These are phyloP conservation scores for Sporopachydermia quercuum DNA, from an alignment of 805 yeast species.

Conservation along the genomic window DNA sequence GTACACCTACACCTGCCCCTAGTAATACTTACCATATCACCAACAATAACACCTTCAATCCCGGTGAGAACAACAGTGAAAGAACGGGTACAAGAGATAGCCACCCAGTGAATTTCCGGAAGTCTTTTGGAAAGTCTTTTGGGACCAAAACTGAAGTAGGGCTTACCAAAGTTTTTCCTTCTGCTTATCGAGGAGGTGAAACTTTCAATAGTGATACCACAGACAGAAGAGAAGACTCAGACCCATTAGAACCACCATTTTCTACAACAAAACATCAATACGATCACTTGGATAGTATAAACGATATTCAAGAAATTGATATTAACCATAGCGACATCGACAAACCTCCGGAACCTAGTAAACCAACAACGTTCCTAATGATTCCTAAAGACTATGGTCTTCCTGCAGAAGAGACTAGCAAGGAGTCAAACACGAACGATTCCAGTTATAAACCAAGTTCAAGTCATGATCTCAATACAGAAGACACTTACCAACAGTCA, in stretches of 20 bases:
- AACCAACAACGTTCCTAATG: constrained; percentile 1
- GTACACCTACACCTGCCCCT: constrained; percentile 4
- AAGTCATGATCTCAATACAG: constrained; percentile 2
- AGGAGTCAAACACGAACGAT: neutral
- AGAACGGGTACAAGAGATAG: constrained; percentile 2
- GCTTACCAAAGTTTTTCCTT: neutral
- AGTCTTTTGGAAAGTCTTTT: neutral
- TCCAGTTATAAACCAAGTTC: neutral
- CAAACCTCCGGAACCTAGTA: neutral
- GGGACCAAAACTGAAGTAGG: neutral
- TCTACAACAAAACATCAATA: too few relatives aligned
- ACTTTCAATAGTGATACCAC: too few relatives aligned
- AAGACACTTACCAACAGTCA: constrained; percentile 8
- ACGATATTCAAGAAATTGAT: too few relatives aligned
- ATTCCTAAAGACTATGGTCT: constrained; percentile 1
- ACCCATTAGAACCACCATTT: too few relatives aligned
- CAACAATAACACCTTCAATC: constrained; percentile 1
- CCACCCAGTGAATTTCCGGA: constrained; percentile 2
- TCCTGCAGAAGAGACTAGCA: neutral
- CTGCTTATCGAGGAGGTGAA: neutral
- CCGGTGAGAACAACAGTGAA: constrained; percentile 2
- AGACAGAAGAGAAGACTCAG: too few relatives aligned
- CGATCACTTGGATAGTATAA: too few relatives aligned
- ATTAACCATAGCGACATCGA: too few relatives aligned
- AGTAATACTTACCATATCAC: constrained; percentile 4